Conservation (phyloP, 1,284 basidiomycete species). For the Mycena citricolor region DNA sequence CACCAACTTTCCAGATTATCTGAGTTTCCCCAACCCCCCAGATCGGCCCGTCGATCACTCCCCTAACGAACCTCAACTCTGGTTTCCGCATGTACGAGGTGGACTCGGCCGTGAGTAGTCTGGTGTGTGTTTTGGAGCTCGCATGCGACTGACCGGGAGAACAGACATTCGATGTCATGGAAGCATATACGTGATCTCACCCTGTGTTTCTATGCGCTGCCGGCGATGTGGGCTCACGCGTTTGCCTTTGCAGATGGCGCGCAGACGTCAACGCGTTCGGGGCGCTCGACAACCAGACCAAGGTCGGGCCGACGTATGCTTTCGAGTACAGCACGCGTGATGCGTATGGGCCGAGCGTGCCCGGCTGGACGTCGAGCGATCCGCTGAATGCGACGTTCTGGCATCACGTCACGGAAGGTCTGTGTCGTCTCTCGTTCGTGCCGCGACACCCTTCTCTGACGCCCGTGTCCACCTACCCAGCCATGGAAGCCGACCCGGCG, state of each 20-base stretch:
- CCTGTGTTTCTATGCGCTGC: slow-evolving; percentile 3
- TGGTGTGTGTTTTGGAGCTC: neutral
- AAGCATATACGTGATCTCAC: slow-evolving; percentile 64
- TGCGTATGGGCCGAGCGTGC: slow-evolving; percentile 62
- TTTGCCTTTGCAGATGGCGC: slow-evolving; percentile 48
- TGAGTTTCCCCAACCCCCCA: slow-evolving; percentile 28
- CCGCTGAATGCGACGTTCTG: slow-evolving; percentile 84
- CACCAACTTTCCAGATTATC: slow-evolving; percentile 1
- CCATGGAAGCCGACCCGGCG: slow-evolving; percentile 60
- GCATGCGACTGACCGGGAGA: neutral
- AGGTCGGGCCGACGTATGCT: slow-evolving; percentile 61
- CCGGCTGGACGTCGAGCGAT: slow-evolving; percentile 61
- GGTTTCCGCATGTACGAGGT: slow-evolving; percentile 80
- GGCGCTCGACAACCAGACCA: slow-evolving; percentile 52
- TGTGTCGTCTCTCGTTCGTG: slow-evolving; percentile 24
- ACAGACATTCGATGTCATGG: slow-evolving; percentile 71
- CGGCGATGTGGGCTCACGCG: slow-evolving; percentile 5
- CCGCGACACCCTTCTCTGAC: slow-evolving; percentile 3
- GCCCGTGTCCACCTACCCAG: too few species aligned
- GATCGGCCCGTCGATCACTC: slow-evolving; percentile 72
- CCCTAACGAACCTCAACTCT: slow-evolving; percentile 74
- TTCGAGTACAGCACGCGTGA: slow-evolving; percentile 74
- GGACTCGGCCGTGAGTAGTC: slow-evolving; percentile 58
- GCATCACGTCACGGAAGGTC: slow-evolving; percentile 77
- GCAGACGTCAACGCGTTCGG: slow-evolving; percentile 60